phyloP scores from a whole-genome alignment of 164 flowering plant genomes.

The Sedum album region DNA sequence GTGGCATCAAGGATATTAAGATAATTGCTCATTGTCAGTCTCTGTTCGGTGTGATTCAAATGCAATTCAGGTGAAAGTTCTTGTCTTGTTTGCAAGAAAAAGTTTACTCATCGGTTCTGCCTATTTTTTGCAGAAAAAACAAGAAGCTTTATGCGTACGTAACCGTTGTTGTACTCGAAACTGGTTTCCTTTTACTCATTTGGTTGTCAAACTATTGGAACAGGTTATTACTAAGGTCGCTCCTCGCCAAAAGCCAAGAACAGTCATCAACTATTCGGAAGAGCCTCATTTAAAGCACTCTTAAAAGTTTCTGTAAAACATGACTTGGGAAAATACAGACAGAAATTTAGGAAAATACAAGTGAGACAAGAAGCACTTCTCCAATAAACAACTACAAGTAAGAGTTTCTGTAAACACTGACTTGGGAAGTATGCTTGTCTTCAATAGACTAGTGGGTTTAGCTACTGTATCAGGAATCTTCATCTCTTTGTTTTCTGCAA shows the following conservation, averaged over 20 bases:
- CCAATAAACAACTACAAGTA: not conserved
- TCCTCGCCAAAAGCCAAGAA: not conserved
- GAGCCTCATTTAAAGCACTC: constrained; percentile 3
- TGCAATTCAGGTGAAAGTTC: too few species aligned
- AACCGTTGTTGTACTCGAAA: not conserved
- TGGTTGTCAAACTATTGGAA: not conserved
- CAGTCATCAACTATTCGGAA: not conserved
- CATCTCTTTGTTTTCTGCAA: constrained; percentile 4
- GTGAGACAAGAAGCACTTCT: not conserved
- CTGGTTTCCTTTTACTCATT: not conserved
- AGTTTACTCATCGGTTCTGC: too few species aligned
- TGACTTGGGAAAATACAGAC: not conserved
- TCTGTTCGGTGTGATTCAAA: too few species aligned
- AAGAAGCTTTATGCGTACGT: not conserved
- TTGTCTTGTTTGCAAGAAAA: too few species aligned
- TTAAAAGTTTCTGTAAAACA: not conserved
- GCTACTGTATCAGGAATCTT: constrained; percentile 2
- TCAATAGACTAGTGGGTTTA: not conserved
- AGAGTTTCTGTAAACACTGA: not conserved
- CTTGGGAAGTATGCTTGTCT: not conserved
- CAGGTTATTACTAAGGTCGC: not conserved
- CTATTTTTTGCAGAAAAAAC: not conserved
- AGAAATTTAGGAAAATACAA: not conserved
- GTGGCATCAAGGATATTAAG: too few species aligned
- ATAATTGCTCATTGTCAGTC: too few species aligned